Percentiles rank a stretch among this genome's conserved stretches.
phyloP scores from a whole-genome alignment of 1,284 basidiomycete genomes.

The Volvariella volvacea region DNA sequence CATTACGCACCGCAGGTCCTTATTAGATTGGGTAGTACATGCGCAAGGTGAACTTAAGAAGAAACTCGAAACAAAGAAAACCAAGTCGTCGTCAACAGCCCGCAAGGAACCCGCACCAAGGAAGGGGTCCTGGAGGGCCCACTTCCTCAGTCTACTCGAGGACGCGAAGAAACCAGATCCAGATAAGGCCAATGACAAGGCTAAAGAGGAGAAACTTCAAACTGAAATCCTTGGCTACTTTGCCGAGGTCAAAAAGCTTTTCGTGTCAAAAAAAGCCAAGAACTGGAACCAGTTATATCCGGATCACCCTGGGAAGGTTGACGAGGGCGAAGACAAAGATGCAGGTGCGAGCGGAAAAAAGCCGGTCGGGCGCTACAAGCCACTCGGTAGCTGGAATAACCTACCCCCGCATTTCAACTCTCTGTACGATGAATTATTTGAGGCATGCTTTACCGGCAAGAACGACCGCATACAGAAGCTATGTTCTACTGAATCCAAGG shows the following conservation, averaged over 20 bases:
- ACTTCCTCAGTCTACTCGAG: too few species aligned
- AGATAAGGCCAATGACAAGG: slow-evolving; percentile 6
- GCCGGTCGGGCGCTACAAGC: too few species aligned
- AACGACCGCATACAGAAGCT: slow-evolving; percentile 40
- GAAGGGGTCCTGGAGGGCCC: too few species aligned
- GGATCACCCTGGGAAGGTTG: slow-evolving; percentile 11
- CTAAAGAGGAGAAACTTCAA: slow-evolving; percentile 11
- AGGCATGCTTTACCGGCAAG: slow-evolving; percentile 45
- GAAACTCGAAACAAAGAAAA: slow-evolving; percentile 12
- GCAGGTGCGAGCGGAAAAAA: neutral
- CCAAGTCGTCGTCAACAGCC: neutral
- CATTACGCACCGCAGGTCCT: slow-evolving; percentile 16
- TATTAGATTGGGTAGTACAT: slow-evolving; percentile 36
- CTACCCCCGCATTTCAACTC: slow-evolving; percentile 18
- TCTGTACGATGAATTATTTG: slow-evolving; percentile 47
- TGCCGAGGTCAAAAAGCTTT: slow-evolving; percentile 25
- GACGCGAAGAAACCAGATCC: neutral
- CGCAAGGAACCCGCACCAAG: too few species aligned
- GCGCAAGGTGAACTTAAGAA: slow-evolving; percentile 19
- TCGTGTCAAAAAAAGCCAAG: slow-evolving; percentile 35
- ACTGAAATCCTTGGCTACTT: slow-evolving; percentile 27
- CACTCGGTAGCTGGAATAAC: slow-evolving; percentile 20
- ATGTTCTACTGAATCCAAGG: slow-evolving; percentile 39
- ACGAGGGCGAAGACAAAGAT: neutral
- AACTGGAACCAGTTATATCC: slow-evolving; percentile 35